These are phyloP conservation scores for Candida cerambycidarum DNA, from an alignment of 805 yeast genomes.

Conservation along the genomic window DNA sequence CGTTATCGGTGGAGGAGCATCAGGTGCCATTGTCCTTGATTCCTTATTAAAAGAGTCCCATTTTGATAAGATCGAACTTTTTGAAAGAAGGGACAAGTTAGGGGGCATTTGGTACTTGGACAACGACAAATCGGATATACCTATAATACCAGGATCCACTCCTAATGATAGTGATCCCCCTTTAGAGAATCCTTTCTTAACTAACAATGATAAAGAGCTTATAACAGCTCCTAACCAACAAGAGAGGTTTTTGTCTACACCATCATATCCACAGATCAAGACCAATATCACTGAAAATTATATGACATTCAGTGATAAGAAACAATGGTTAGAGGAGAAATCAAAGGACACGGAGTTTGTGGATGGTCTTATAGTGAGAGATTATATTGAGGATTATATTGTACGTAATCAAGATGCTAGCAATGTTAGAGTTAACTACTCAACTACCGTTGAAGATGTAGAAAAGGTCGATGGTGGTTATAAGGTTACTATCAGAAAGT, in stretches of 20 bases:
- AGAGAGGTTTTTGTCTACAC: constrained; percentile 23
- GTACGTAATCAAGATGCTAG: not conserved
- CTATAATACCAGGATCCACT: not conserved
- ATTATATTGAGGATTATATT: not conserved
- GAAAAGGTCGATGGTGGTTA: not conserved
- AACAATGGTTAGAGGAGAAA: constrained; percentile 7
- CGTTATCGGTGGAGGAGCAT: constrained; percentile 77
- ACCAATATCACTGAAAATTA: constrained; percentile 64
- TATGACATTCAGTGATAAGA: constrained; percentile 52
- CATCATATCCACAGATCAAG: constrained; percentile 65
- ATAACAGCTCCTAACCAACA: constrained; percentile 3
- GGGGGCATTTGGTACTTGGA: constrained; percentile 72
- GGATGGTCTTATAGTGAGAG: not conserved
- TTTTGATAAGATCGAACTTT: constrained; percentile 51
- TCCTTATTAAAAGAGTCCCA: constrained; percentile 54
- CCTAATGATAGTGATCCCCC: not conserved
- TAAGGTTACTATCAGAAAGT: constrained; percentile 18
- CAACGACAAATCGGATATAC: constrained; percentile 23
- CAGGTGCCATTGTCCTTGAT: constrained; percentile 64
- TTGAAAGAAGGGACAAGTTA: constrained; percentile 54
- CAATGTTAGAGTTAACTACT: not conserved
- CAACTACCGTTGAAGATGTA: not conserved
- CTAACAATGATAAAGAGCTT: constrained; percentile 6
- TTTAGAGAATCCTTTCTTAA: not conserved
- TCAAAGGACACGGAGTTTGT: not conserved